phyloP scores from a whole-genome alignment of 1,139 yeast genomes.

The Lodderomyces beijingensis region DNA sequence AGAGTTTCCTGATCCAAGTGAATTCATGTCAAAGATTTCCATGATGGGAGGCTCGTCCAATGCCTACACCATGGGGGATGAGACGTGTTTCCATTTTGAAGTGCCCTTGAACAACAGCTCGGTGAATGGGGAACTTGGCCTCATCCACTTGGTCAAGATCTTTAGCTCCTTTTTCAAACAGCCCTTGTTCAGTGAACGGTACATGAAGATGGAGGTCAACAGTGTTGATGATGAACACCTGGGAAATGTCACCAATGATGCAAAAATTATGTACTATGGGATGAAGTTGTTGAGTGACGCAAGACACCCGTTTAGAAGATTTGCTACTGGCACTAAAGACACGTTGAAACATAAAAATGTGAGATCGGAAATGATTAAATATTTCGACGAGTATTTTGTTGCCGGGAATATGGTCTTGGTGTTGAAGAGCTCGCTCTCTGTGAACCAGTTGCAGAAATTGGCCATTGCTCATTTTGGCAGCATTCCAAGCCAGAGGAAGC shows the following conservation, averaged over 20 bases:
- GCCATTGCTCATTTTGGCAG: slow-evolving; percentile 39
- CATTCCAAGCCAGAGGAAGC: slow-evolving; percentile 5
- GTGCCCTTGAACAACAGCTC: slow-evolving; percentile 39
- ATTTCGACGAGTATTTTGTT: slow-evolving; percentile 26
- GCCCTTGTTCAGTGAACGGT: slow-evolving; percentile 31
- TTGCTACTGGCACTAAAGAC: slow-evolving; percentile 42
- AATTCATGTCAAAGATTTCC: slow-evolving; percentile 40
- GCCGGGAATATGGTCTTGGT: slow-evolving; percentile 51
- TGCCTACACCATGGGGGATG: slow-evolving; percentile 66
- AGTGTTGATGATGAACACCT: slow-evolving; percentile 65
- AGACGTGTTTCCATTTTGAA: slow-evolving; percentile 58
- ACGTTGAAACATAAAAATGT: slow-evolving; percentile 23
- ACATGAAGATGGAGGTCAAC: slow-evolving; percentile 46
- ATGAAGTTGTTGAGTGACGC: slow-evolving; percentile 44
- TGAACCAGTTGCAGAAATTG: slow-evolving; percentile 50
- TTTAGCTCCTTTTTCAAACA: slow-evolving; percentile 57
- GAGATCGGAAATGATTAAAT: slow-evolving; percentile 20
- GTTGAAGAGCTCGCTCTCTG: slow-evolving; percentile 59
- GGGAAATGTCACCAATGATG: slow-evolving; percentile 35
- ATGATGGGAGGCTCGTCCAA: slow-evolving; percentile 54
- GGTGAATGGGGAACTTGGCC: slow-evolving; percentile 25
- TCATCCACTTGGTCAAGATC: slow-evolving; percentile 41
- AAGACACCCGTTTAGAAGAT: slow-evolving; percentile 40
- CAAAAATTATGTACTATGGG: slow-evolving; percentile 54
- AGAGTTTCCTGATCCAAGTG: slow-evolving; percentile 44